These are phyloP conservation scores for Croton setiger DNA, from an alignment of 441 rosid species.

Conservation along the genomic window DNA sequence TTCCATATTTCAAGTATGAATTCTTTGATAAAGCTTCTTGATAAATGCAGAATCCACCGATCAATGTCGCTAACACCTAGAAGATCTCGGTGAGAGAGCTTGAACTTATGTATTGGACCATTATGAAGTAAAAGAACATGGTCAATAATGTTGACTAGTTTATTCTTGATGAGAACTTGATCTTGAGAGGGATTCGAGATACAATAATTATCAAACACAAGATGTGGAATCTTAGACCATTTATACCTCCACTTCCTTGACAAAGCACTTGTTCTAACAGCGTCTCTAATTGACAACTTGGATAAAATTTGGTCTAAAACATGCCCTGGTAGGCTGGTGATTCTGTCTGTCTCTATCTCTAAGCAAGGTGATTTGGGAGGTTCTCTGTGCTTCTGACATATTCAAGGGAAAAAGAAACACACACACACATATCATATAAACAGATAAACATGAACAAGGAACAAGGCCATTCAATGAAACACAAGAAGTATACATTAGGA, in stretches of 20 bases:
- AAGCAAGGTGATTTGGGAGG: conserved; percentile 42
- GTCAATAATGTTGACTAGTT: conserved; percentile 54
- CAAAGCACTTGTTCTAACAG: conserved; percentile 58
- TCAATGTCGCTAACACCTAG: conserved; percentile 62
- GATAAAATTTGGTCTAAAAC: conserved; percentile 54
- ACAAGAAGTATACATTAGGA: neutral
- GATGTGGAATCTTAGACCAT: conserved; percentile 58
- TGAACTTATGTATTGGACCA: conserved; percentile 58
- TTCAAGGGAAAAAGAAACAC: conserved; percentile 19
- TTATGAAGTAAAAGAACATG: conserved; percentile 63
- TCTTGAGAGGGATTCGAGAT: conserved; percentile 45
- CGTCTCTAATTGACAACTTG: conserved; percentile 56
- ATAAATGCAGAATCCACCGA: conserved; percentile 62
- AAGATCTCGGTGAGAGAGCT: conserved; percentile 72
- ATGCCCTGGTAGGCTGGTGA: conserved; percentile 60
- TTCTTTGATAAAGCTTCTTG: conserved; percentile 53
- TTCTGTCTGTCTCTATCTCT: conserved; percentile 44
- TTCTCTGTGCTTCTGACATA: conserved; percentile 53
- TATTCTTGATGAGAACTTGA: conserved; percentile 42
- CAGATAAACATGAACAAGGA: neutral
- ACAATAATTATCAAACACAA: conserved; percentile 57
- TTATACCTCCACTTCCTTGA: conserved; percentile 62
- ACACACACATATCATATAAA: conserved; percentile 12
- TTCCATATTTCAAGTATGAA: conserved; percentile 75
- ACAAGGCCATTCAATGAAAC: neutral